Conservation (phyloP, 2,329 filamentous ascomycete species). For the Neonectria neomacrospora region DNA sequence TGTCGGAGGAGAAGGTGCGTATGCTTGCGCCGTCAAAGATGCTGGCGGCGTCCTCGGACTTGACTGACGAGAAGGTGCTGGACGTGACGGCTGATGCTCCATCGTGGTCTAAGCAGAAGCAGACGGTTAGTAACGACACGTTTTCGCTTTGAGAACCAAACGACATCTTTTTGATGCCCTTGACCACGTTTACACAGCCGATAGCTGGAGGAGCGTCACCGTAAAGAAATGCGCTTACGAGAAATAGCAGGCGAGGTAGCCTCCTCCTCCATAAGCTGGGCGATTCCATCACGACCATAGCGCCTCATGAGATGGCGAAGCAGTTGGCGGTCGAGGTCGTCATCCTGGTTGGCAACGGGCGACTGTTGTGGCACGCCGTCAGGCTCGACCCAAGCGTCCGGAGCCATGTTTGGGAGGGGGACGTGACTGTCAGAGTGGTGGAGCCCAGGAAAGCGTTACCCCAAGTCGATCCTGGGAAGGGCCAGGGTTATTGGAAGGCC, state of each 20-base stretch:
- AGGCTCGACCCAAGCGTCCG: constrained; percentile 47
- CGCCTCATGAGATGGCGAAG: constrained; percentile 50
- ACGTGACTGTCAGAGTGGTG: constrained; percentile 35
- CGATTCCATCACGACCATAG: constrained; percentile 49
- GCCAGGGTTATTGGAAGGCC: constrained; percentile 22
- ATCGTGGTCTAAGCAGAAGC: constrained; percentile 43
- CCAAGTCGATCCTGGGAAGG: constrained; percentile 38
- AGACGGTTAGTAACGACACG: constrained; percentile 20
- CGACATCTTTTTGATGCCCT: neutral
- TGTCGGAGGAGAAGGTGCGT: constrained; percentile 54
- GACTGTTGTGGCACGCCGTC: constrained; percentile 47
- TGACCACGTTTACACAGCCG: neutral
- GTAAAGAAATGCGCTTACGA: constrained; percentile 42
- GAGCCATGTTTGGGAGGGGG: constrained; percentile 41
- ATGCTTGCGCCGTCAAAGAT: constrained; percentile 52
- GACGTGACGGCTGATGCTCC: constrained; percentile 50
- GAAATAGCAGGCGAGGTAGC: constrained; percentile 39
- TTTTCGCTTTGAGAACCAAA: neutral
- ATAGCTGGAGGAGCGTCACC: neutral
- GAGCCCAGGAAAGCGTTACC: constrained; percentile 37
- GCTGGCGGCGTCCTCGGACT: constrained; percentile 51
- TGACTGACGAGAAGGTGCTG: constrained; percentile 49
- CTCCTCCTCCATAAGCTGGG: constrained; percentile 50
- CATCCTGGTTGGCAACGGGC: constrained; percentile 42
- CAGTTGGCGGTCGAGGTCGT: constrained; percentile 49